phyloP scores from a whole-genome alignment of 169 alveolate genomes.

The Cryptosporidium viatorum region DNA sequence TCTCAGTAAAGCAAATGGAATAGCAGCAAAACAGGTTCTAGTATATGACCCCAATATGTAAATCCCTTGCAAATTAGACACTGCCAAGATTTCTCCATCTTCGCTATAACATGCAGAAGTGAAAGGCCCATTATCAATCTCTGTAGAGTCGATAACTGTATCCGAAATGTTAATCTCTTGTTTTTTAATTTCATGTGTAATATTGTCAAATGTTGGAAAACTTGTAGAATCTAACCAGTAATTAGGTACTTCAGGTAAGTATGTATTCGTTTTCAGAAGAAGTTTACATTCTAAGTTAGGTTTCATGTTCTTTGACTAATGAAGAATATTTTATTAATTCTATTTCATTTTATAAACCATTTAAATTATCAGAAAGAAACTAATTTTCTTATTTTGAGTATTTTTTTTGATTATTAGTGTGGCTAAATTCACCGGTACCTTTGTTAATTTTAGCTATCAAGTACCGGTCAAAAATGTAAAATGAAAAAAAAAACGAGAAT shows the following conservation, averaged over 20 bases:
- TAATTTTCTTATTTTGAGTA: not conserved
- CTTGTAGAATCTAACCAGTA: slow-evolving; percentile 23
- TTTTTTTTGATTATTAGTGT: not conserved
- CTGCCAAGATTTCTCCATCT: slow-evolving; percentile 67
- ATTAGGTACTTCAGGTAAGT: slow-evolving; percentile 56
- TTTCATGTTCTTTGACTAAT: not conserved
- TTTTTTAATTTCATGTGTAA: not conserved
- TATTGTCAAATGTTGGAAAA: slow-evolving; percentile 9
- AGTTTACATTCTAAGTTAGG: slow-evolving; percentile 49
- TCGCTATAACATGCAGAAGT: slow-evolving; percentile 42
- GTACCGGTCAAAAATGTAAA: not conserved
- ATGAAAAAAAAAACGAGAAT: not conserved
- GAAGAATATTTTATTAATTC: not conserved
- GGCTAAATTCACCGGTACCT: not conserved
- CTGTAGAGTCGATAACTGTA: not conserved
- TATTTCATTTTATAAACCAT: not conserved
- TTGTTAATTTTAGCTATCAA: too few relatives aligned
- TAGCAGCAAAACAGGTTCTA: slow-evolving; percentile 59
- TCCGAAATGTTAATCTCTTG: not conserved
- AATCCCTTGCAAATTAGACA: slow-evolving; percentile 11
- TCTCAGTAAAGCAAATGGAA: not conserved
- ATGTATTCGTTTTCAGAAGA: slow-evolving; percentile 14
- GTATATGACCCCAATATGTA: slow-evolving; percentile 43
- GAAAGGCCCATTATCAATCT: slow-evolving; percentile 6
- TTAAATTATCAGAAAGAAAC: not conserved